Evolutionary conservation across 2,329 filamentous ascomycete species (phyloP).

Genomic region (Hypocrella siamensis): DNA sequence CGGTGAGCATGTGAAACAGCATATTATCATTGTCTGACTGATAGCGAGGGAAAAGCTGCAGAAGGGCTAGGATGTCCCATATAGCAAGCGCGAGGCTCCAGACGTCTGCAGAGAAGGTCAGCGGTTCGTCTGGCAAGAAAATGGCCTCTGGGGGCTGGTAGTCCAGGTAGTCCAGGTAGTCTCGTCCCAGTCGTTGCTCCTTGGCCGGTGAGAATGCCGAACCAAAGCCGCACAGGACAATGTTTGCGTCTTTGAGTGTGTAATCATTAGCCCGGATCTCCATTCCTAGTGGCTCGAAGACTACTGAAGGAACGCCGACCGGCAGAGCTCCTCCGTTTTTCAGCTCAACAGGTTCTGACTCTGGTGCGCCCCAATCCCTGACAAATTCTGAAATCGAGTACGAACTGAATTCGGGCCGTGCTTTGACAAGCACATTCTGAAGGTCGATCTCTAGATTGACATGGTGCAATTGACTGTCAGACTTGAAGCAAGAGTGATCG

Average conservation of each 20-base stretch:
- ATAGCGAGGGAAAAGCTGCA: too few species aligned
- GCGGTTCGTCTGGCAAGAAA: background rate
- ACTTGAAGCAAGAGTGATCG: too few species aligned
- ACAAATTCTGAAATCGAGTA: background rate
- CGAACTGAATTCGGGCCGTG: background rate
- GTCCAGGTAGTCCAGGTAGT: background rate
- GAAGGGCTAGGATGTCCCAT: constrained; percentile 13
- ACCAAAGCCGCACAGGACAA: background rate
- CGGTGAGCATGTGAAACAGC: background rate
- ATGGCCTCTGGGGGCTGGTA: background rate
- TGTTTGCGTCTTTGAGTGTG: background rate
- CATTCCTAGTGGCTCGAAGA: background rate
- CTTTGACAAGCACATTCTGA: background rate
- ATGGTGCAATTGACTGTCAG: too few species aligned
- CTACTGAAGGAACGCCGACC: background rate
- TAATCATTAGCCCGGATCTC: background rate
- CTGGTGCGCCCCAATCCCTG: background rate
- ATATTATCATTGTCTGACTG: background rate
- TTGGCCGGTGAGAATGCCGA: background rate
- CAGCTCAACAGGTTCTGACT: background rate
- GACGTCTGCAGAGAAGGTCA: constrained; percentile 16
- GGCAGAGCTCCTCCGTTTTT: background rate
- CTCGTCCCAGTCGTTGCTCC: background rate
- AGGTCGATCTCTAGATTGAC: background rate
- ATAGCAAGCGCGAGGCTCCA: constrained; percentile 21